Percentiles rank a stretch among this genome's conserved stretches.
Conservation (phyloP, 2,329 filamentous ascomycete species). For the Aspergillus sp. region DNA sequence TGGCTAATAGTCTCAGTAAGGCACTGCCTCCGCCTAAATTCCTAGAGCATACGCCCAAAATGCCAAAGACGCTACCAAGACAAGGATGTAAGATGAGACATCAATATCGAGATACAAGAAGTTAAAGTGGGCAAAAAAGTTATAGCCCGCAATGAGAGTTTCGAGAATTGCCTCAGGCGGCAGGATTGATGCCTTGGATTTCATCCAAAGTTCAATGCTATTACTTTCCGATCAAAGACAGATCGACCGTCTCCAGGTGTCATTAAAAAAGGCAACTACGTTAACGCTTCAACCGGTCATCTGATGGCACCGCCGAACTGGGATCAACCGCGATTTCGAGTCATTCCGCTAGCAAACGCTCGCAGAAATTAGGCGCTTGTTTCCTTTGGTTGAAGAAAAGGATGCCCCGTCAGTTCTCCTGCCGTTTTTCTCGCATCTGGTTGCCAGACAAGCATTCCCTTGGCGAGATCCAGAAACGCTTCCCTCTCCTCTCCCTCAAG, state of each 20-base stretch:
- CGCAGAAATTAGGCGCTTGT: constrained; percentile 13
- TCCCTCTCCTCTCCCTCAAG: constrained; percentile 21
- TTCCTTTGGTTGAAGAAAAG: constrained; percentile 22
- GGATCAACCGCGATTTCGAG: constrained; percentile 7
- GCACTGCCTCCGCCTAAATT: too few species aligned
- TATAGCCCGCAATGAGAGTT: constrained; percentile 40
- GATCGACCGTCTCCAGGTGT: constrained; percentile 1
- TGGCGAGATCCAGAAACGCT: constrained; percentile 21
- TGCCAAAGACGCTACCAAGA: constrained; percentile 32
- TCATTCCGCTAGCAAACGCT: constrained; percentile 9
- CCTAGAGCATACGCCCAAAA: constrained; percentile 22
- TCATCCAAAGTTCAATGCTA: neutral
- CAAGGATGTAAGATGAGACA: constrained; percentile 36
- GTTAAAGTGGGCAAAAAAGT: constrained; percentile 35
- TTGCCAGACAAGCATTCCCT: constrained; percentile 24
- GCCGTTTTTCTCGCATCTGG: constrained; percentile 19
- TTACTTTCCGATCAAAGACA: constrained; percentile 2
- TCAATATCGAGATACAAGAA: constrained; percentile 36
- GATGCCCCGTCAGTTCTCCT: constrained; percentile 18
- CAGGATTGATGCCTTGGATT: constrained; percentile 1
- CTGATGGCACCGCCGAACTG: constrained; percentile 6
- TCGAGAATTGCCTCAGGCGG: constrained; percentile 28
- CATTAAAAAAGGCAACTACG: constrained; percentile 4
- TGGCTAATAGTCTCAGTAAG: too few species aligned
- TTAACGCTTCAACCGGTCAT: constrained; percentile 10